A percentile compares a stretch with the other conserved stretches of the same genome.
phyloP scores from a whole-genome alignment of 2,329 filamentous ascomycete species.

The Penicillium sp. region DNA sequence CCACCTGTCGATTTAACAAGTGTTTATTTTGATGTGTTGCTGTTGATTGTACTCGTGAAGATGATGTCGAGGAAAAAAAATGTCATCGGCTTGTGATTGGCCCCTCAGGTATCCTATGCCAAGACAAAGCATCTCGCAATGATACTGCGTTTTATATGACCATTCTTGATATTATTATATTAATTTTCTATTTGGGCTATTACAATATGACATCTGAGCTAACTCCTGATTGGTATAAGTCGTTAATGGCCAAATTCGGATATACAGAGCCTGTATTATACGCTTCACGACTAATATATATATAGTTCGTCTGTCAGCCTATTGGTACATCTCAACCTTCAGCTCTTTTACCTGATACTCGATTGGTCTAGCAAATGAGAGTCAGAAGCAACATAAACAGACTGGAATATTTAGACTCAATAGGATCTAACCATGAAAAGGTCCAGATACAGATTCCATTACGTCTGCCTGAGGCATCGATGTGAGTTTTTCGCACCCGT shows the following conservation, averaged over 20 bases:
- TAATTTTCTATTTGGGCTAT: not conserved
- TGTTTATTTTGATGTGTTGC: constrained; percentile 9
- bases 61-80: constrained; percentile 28
- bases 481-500: constrained; percentile 25
- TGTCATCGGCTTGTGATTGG: constrained; percentile 27
- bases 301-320: no score
- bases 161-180: not conserved
- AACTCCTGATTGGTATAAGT: no score
- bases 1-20: not conserved
- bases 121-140: constrained; percentile 18
- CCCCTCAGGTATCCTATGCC: constrained; percentile 19
- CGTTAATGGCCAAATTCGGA: no score
- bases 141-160: not conserved
- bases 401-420: not conserved
- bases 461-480: constrained; percentile 23
- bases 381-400: not conserved
- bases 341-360: no score
- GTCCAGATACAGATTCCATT: constrained; percentile 1
- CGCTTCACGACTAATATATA: no score
- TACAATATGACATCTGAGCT: no score
- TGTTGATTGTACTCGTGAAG: constrained; percentile 9
- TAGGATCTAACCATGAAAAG: not conserved
- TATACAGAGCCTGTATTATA: no score
- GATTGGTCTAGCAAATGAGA: no score
- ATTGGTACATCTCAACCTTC: no score